Evolutionary conservation across 2,329 filamentous ascomycete genomes (phyloP), one percentile per base, ranked within the genome.

Genomic region (Diplocarpon mali): DNA sequence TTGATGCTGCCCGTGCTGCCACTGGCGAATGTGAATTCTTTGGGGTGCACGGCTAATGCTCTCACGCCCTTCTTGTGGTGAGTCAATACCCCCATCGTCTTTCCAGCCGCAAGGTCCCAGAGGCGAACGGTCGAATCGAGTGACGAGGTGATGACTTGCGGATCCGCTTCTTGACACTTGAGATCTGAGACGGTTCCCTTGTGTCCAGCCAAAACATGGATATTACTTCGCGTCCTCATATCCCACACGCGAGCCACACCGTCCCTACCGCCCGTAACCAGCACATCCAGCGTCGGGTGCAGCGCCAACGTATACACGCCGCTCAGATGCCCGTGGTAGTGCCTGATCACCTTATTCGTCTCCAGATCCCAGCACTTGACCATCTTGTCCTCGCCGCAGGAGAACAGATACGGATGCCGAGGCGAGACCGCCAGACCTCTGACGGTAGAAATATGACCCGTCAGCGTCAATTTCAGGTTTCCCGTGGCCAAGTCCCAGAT

Each of bases 331-430:
- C 93, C 93, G 63, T 98, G 92, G 64, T 96, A 98, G 66, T 95
- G 88, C 32, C 90, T 78, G 60, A 96, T 95, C 48, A 98, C 92
- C 66, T 95, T 95, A 70, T 98, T 98, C n/a, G 90, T 95, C 66
- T 98, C 92, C 53, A 98, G 69, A 68, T 98, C 92, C 92, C 92
- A 98, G 68, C 92, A 98, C 67, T 98, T 98, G 51, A 98, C 92
- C 89, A 95, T 95, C 70, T 98, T 98, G 64, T 98, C 92, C 66
- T 98, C 92, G 47, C 87, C 93, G 60, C 92, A 98, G 10, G 88
- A 95, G 66, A 98, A 98, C 9, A 98, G 75, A 61, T 98, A 98
- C 0, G 92, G 93, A 66, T 98, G 92, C 38, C 92, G 73, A 13
- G 89, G 85, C 15, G 87, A 95, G 7, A 98, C 86, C 0, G 90